Evolutionary conservation across 768 basidiomycete genomes (phyloP).

Genomic region (Pseudohyphozyma bogoriensis): DNA sequence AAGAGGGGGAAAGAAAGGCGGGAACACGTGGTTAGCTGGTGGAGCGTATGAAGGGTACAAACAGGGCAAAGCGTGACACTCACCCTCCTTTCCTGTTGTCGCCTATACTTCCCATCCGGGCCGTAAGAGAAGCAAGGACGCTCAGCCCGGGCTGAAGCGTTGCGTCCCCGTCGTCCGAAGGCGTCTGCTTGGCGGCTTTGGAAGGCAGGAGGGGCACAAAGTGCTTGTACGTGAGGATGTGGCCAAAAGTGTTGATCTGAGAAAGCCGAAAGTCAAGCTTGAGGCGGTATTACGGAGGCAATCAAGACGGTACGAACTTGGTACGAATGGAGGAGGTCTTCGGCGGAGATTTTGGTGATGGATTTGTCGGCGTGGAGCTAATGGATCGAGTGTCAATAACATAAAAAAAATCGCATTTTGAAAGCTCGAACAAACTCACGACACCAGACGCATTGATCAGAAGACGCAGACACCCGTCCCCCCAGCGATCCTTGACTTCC

Average conservation of each 20-base stretch:
- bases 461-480: constrained; percentile 36
- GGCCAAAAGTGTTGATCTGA: constrained; percentile 42
- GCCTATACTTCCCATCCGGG: constrained; percentile 40
- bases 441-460: constrained; percentile 40
- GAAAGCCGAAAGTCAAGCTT: neutral
- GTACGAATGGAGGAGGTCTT: constrained; percentile 36
- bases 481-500: constrained; percentile 29
- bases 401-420: neutral
- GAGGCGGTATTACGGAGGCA: neutral
- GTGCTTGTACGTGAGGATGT: constrained; percentile 42
- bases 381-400: neutral
- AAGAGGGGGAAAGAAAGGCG: neutral
- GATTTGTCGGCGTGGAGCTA: constrained; percentile 44
- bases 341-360: constrained; percentile 34
- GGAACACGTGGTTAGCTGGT: constrained; percentile 35
- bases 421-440: constrained; percentile 33
- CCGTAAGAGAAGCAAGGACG: constrained; percentile 39
- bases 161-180: constrained; percentile 26
- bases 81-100: constrained; percentile 41
- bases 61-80: neutral
- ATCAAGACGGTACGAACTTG: constrained; percentile 20
- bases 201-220: constrained; percentile 41
- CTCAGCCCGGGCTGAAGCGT: constrained; percentile 35
- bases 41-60: constrained; percentile 32
- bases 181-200: too few relatives aligned